These are phyloP conservation scores for Citrus medica DNA, from an alignment of 345 rosid genomes.

Conservation along the genomic window DNA sequence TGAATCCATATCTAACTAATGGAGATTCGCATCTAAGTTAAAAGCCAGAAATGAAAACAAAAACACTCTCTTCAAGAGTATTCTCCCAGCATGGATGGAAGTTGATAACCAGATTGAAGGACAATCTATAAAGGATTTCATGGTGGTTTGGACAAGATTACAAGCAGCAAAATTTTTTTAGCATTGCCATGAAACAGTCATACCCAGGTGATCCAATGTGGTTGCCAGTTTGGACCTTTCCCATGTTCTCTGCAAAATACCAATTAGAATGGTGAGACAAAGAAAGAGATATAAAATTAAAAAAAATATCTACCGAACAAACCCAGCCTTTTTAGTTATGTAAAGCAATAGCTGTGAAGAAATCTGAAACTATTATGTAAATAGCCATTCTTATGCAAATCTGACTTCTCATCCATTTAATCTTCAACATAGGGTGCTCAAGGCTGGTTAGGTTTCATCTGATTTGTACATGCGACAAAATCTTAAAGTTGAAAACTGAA, in stretches of 20 bases:
- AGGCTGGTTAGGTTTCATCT: not conserved
- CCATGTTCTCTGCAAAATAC: conserved; percentile 81
- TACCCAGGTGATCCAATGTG: conserved; percentile 88
- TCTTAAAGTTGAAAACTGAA: not conserved
- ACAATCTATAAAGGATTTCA: not conserved
- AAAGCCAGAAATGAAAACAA: not conserved
- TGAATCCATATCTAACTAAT: not conserved
- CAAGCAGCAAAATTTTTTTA: not conserved
- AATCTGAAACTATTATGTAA: not conserved
- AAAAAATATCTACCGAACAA: not conserved
- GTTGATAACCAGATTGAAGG: not conserved
- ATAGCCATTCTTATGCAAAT: not conserved
- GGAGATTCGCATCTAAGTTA: not conserved
- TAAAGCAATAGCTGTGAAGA: not conserved
- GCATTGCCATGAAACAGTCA: not conserved
- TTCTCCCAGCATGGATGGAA: not conserved
- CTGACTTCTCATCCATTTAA: not conserved
- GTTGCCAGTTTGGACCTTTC: conserved; percentile 88
- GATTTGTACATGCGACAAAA: not conserved
- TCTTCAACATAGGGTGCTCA: not conserved
- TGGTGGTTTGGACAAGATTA: not conserved
- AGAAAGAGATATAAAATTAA: too few species aligned
- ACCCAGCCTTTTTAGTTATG: not conserved
- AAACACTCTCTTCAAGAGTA: not conserved
- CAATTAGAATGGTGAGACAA: conserved; percentile 14